A percentile compares a stretch with the other conserved stretches of the same genome.
Conservation (phyloP, 2,329 filamentous ascomycete species). For the Tolypocladium capitatum region DNA sequence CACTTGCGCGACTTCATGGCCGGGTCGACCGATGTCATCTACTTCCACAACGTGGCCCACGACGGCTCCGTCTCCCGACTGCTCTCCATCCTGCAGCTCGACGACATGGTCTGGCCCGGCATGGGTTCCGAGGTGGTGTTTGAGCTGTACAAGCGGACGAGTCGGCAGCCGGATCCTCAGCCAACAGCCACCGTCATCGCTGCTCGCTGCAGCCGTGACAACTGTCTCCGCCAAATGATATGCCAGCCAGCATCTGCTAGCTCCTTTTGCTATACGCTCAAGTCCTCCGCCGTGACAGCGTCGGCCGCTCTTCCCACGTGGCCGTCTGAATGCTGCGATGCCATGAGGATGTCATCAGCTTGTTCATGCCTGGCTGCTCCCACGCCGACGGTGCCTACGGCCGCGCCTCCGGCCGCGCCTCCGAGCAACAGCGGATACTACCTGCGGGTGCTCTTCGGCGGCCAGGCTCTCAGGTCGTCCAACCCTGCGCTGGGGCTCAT, state of each 20-base stretch:
- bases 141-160: slow-evolving; percentile 46
- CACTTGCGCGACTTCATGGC: slow-evolving; percentile 44
- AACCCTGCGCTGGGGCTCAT: slow-evolving; percentile 54
- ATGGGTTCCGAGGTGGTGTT: slow-evolving; percentile 73
- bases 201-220: slow-evolving; percentile 13
- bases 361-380: slow-evolving; percentile 14
- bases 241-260: slow-evolving; percentile 9
- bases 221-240: slow-evolving; percentile 18
- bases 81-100: slow-evolving; percentile 56
- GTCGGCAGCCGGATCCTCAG: slow-evolving; percentile 1
- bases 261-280: slow-evolving; percentile 9
- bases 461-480: slow-evolving; percentile 51
- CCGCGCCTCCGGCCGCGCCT: neutral
- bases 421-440: slow-evolving; percentile 25
- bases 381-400: slow-evolving; percentile 1
- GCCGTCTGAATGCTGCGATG: slow-evolving; percentile 14
- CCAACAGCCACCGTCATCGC: slow-evolving; percentile 8
- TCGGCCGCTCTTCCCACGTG: neutral
- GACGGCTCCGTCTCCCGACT: slow-evolving; percentile 60
- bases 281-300: neutral
- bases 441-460: slow-evolving; percentile 59
- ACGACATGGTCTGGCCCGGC: slow-evolving; percentile 71
- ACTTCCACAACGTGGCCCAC: slow-evolving; percentile 68
- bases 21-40: slow-evolving; percentile 29
- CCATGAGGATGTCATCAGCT: slow-evolving; percentile 11